Evolutionary conservation across 495 filamentous ascomycete species (phyloP).

Genomic region (Penicillium coffeae): DNA sequence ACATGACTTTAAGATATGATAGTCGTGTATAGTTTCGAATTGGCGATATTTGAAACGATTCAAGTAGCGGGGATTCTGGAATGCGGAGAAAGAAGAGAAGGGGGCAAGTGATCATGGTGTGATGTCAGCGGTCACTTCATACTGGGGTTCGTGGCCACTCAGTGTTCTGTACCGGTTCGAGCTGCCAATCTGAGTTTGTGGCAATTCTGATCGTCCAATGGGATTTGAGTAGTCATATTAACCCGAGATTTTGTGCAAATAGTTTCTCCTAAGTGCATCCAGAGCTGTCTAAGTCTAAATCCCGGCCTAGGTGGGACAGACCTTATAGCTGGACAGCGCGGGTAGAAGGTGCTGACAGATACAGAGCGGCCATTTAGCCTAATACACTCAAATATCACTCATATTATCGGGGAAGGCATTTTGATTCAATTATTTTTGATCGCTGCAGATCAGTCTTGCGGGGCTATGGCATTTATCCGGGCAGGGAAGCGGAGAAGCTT

Average conservation of each 20-base stretch:
- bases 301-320: too few relatives aligned
- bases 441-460: not conserved
- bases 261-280: too few relatives aligned
- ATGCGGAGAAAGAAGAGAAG: not conserved
- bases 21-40: not conserved
- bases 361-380: too few relatives aligned
- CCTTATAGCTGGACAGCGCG: too few relatives aligned
- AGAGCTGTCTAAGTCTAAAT: too few relatives aligned
- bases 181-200: too few relatives aligned
- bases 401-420: not conserved
- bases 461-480: not conserved
- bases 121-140: not conserved
- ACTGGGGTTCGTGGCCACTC: not conserved
- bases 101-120: not conserved
- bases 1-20: slow-evolving; percentile 8
- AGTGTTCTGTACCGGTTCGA: not conserved
- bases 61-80: not conserved
- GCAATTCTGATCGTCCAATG: too few relatives aligned
- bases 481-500: not conserved
- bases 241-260: too few relatives aligned
- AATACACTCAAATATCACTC: too few relatives aligned
- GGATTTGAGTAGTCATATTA: too few relatives aligned
- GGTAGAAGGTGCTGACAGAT: too few relatives aligned
- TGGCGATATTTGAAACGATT: not conserved
- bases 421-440: not conserved